These are phyloP conservation scores for Tulasnella sp. DNA, from an alignment of 768 basidiomycete species.

Conservation along the genomic window DNA sequence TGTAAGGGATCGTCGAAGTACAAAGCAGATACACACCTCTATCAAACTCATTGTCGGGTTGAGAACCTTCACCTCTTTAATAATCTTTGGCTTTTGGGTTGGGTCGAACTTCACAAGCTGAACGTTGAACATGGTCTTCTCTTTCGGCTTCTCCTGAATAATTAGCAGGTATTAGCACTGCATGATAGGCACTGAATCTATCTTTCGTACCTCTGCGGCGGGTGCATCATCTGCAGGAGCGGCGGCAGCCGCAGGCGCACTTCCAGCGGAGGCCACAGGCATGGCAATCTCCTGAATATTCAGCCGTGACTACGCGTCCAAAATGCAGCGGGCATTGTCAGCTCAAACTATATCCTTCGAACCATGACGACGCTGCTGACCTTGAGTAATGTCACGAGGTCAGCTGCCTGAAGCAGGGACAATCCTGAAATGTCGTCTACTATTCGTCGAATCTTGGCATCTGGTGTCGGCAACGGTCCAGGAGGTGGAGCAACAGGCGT, in stretches of 20 bases:
- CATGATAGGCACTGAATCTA: background rate
- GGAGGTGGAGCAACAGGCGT: conserved; percentile 7
- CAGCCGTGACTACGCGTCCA: conserved; percentile 55
- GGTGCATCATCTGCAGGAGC: conserved; percentile 48
- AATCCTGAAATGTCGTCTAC: conserved; percentile 88
- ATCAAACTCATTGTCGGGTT: conserved; percentile 94
- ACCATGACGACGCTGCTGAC: conserved; percentile 32
- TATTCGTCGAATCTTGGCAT: conserved; percentile 66
- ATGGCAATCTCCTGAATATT: conserved; percentile 98
- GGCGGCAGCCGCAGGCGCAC: conserved; percentile 44
- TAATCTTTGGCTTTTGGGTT: conserved; percentile 87
- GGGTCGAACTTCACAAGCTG: conserved; percentile 92
- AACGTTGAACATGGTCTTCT: conserved; percentile 96
- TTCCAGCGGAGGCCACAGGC: conserved; percentile 60
- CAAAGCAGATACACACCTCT: conserved; percentile 54
- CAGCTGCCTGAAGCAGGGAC: conserved; percentile 88
- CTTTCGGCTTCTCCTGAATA: conserved; percentile 83
- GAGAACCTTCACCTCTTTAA: conserved; percentile 92
- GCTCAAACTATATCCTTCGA: background rate
- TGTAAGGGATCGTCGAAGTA: background rate
- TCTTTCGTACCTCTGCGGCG: conserved; percentile 44
- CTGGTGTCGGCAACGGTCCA: conserved; percentile 21
- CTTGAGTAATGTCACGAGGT: conserved; percentile 86
- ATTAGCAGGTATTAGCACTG: background rate
- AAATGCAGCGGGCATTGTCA: background rate